A percentile compares a stretch with the other conserved stretches of the same genome.
Evolutionary conservation across 2,329 filamentous ascomycete genomes (phyloP).

Genomic region (Colletotrichum sp.): DNA sequence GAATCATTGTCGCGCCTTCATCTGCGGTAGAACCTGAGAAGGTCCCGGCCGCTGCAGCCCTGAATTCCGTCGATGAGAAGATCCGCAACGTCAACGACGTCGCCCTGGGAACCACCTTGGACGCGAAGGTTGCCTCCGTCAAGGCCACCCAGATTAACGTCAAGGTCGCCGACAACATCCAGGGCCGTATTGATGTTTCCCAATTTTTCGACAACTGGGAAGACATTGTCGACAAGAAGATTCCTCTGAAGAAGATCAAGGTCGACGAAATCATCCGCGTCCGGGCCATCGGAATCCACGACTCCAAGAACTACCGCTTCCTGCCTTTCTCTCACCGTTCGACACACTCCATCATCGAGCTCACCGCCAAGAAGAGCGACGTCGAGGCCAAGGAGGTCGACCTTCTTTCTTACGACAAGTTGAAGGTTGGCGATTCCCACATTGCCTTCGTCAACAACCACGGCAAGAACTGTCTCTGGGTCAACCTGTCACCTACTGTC

Average conservation of each 20-base stretch:
- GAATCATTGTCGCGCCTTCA: constrained; percentile 65
- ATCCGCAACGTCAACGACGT: constrained; percentile 75
- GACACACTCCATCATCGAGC: constrained; percentile 82
- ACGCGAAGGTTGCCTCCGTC: constrained; percentile 80
- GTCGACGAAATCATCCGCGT: constrained; percentile 74
- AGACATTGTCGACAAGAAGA: constrained; percentile 81
- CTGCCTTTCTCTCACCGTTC: constrained; percentile 88
- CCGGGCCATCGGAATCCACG: constrained; percentile 84
- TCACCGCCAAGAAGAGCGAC: constrained; percentile 80
- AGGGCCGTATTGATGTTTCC: constrained; percentile 92
- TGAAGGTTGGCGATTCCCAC: constrained; percentile 74
- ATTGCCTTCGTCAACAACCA: constrained; percentile 93
- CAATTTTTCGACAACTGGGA: constrained; percentile 90
- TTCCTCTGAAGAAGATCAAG: constrained; percentile 77
- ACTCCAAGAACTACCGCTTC: constrained; percentile 89
- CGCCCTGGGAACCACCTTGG: constrained; percentile 72
- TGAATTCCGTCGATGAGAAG: constrained; percentile 63
- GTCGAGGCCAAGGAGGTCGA: constrained; percentile 49
- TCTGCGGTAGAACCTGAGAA: constrained; percentile 47
- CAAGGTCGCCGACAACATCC: constrained; percentile 82
- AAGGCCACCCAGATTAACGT: constrained; percentile 95
- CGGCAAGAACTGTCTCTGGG: constrained; percentile 81
- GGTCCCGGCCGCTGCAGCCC: constrained; percentile 33
- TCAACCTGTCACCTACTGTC: constrained; percentile 87
- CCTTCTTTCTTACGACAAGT: constrained; percentile 72